These are phyloP conservation scores for Starmera amethionina DNA, from an alignment of 805 yeast genomes.

Conservation along the genomic window DNA sequence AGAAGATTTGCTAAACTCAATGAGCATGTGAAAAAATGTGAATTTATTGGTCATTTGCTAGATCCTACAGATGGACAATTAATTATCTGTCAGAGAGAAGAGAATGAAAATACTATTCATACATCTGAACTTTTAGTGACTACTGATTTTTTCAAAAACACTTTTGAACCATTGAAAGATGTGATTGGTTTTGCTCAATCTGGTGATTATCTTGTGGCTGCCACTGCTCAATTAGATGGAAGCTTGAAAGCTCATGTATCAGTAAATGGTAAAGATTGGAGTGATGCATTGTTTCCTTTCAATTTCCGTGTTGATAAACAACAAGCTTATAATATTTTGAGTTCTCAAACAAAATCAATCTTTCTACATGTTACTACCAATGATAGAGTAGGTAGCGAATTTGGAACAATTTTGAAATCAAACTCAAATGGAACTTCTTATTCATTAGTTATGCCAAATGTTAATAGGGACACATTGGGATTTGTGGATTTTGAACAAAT, in stretches of 20 bases:
- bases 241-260: slow-evolving; percentile 64
- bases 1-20: slow-evolving; percentile 42
- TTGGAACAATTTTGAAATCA: slow-evolving; percentile 76
- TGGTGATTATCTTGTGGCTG: slow-evolving; percentile 67
- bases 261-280: slow-evolving; percentile 66
- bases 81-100: slow-evolving; percentile 53
- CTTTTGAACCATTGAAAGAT: slow-evolving; percentile 36
- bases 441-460: slow-evolving; percentile 54
- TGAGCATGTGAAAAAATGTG: slow-evolving; percentile 50
- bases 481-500: slow-evolving; percentile 85
- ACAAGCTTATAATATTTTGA: slow-evolving; percentile 72
- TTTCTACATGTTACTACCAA: slow-evolving; percentile 77
- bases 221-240: slow-evolving; percentile 40
- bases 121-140: slow-evolving; percentile 22
- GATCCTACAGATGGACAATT: slow-evolving; percentile 36
- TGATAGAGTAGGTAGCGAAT: slow-evolving; percentile 39
- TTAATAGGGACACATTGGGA: slow-evolving; percentile 65
- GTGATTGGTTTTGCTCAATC: slow-evolving; percentile 69
- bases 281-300: slow-evolving; percentile 73
- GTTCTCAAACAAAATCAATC: slow-evolving; percentile 59
- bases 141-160: slow-evolving; percentile 15
- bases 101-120: slow-evolving; percentile 21
- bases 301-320: slow-evolving; percentile 47
- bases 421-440: slow-evolving; percentile 88
- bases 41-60: slow-evolving; percentile 52